Evolutionary conservation across 176 grass and related monocot genomes (phyloP).

Genomic region (Triticum turgidum): DNA sequence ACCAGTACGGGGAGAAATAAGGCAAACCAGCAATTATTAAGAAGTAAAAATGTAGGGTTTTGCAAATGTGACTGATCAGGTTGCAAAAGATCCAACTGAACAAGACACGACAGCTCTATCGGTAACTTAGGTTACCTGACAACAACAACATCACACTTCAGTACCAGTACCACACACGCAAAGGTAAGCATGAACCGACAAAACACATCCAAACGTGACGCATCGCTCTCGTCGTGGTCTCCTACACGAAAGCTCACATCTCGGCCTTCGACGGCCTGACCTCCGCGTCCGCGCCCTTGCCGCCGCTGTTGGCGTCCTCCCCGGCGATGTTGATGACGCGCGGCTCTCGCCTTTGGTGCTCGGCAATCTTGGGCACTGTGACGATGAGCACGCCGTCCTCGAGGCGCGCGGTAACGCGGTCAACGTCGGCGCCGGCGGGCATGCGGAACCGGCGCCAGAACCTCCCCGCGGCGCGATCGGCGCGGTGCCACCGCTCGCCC

Average conservation of each 20-base stretch:
- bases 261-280: conserved; percentile 37
- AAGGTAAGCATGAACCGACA: neutral
- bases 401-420: neutral
- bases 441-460: conserved; percentile 55
- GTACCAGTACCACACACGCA: too few relatives aligned
- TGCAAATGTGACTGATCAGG: too few relatives aligned
- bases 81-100: too few relatives aligned
- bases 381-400: conserved; percentile 43
- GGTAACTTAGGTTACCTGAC: too few relatives aligned
- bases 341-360: conserved; percentile 19
- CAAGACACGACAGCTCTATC: too few relatives aligned
- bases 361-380: conserved; percentile 38
- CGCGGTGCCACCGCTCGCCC: conserved; percentile 52
- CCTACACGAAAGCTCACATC: neutral
- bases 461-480: conserved; percentile 42
- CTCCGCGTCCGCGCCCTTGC: conserved; percentile 17
- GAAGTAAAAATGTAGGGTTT: too few relatives aligned
- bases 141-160: too few relatives aligned
- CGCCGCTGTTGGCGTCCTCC: neutral
- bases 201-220: neutral
- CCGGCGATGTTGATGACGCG: conserved; percentile 42
- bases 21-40: too few relatives aligned
- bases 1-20: too few relatives aligned
- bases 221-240: neutral
- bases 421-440: conserved; percentile 28